These are phyloP conservation scores for Fagus sylvatica DNA, from an alignment of 306 rosid genomes.

Conservation along the genomic window DNA sequence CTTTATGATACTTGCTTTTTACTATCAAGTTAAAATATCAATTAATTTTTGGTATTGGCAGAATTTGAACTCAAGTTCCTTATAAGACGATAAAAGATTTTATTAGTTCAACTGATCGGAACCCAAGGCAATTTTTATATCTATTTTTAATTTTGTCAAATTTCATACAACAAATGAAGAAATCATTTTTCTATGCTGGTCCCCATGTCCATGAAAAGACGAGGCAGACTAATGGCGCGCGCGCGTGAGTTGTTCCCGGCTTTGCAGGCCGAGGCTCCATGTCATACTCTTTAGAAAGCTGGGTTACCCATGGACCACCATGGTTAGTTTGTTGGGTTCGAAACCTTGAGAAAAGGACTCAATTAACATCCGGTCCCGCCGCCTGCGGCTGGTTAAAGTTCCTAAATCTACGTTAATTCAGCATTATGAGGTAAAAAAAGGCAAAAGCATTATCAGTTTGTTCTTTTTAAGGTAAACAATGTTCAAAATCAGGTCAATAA, in stretches of 20 bases:
- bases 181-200: constrained; percentile 23
- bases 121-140: no score
- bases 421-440: not conserved
- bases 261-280: not conserved
- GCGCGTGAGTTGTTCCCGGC: not conserved
- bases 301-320: not conserved
- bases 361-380: not conserved
- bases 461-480: no score
- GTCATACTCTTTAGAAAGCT: not conserved
- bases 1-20: no score
- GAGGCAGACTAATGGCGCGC: not conserved
- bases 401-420: not conserved
- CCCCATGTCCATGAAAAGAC: constrained; percentile 26
- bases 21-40: no score
- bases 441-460: not conserved
- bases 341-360: not conserved
- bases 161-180: no score
- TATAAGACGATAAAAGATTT: no score
- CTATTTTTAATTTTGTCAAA: no score
- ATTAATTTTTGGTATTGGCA: no score
- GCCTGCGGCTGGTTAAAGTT: not conserved
- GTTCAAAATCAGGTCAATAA: no score
- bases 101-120: no score
- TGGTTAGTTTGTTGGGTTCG: not conserved
- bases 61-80: no score